Percentiles rank a stretch among this genome's conserved stretches.
These are phyloP conservation scores for Mangifera indica DNA, from an alignment of 345 rosid species.

Conservation along the genomic window DNA sequence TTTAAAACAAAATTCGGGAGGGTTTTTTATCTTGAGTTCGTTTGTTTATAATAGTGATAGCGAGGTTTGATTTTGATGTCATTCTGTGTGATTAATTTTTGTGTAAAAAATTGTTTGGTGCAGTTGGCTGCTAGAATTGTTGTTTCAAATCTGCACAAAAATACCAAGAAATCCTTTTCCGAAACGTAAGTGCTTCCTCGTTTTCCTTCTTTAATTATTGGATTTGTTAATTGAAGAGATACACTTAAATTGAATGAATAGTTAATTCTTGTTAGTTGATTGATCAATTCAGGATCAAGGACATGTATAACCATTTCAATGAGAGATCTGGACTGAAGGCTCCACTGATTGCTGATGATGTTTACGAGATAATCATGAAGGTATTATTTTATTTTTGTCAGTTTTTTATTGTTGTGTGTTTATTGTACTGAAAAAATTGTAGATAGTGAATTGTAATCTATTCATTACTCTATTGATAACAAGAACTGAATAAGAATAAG, in stretches of 20 bases:
- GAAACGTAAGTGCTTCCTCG: slow-evolving; percentile 72
- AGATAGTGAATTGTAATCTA: neutral
- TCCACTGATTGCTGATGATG: slow-evolving; percentile 87
- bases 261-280: slow-evolving; percentile 10
- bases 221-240: neutral
- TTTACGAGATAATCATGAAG: slow-evolving; percentile 84
- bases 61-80: neutral
- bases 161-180: slow-evolving; percentile 85
- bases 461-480: too few species aligned
- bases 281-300: slow-evolving; percentile 56
- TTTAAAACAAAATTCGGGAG: too few species aligned
- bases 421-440: neutral
- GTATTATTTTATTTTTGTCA: slow-evolving; percentile 25
- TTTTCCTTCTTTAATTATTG: slow-evolving; percentile 32
- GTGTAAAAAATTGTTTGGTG: slow-evolving; percentile 12
- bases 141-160: slow-evolving; percentile 96
- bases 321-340: slow-evolving; percentile 76
- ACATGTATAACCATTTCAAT: slow-evolving; percentile 79
- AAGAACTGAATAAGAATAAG: neutral
- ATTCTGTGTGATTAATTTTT: neutral
- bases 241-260: neutral
- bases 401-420: neutral
- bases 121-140: slow-evolving; percentile 99
- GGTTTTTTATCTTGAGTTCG: neutral
- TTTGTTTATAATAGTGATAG: slow-evolving; percentile 5